Base-by-base conservation (phyloP, 108 stramenopile genomes). In the Chaetoceros muelleri region DNA sequence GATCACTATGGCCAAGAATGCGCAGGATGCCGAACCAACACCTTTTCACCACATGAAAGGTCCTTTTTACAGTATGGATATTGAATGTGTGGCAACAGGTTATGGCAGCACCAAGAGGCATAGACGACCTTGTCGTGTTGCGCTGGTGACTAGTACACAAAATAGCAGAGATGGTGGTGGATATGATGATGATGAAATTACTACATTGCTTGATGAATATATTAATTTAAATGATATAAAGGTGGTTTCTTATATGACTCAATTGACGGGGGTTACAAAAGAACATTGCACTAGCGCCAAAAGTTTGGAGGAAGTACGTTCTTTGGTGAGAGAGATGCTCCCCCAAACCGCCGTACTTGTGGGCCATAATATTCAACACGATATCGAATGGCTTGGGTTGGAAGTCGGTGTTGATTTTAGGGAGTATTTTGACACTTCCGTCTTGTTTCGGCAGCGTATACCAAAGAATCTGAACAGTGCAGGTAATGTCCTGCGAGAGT, bases 51-150 rank as follows among this genome's bases (percentile, higher is more conserved):
- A 21, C n/a, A 49, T 55, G 19, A 46, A 60, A 13, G 27, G 51
- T 24, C 51, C 61, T 30, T 29, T 61, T 7, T 68, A 40, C 48
- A 21, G 30, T 0, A 26, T 68, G 7, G 67, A 68, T 40, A 60
- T 68, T 19, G 67, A 68, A 53, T 68, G 67, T 23, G 67, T 62
- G 1, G 67, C 67, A 10, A 50, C 60, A 40, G 55, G 61, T n/a
- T n/a, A n/a, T 24, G 30, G 53, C 20, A 40, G 2, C 16, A 3
- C 17, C 13, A 58, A 21, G 18, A 18, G 2, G 18, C 40, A 53
- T 13, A 8, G 67, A 1, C 27, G 25, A 26, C 57, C 58, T 8
- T 53, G 48, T 1, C 16, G 54, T 20, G 29, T 68, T 21, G 67
- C 29, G 19, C 26, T 68, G 48, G 67, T 68, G n/a, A n/a, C n/a